Base-by-base conservation (phyloP, 306 rosid genomes). In the Albizia julibrissin region DNA sequence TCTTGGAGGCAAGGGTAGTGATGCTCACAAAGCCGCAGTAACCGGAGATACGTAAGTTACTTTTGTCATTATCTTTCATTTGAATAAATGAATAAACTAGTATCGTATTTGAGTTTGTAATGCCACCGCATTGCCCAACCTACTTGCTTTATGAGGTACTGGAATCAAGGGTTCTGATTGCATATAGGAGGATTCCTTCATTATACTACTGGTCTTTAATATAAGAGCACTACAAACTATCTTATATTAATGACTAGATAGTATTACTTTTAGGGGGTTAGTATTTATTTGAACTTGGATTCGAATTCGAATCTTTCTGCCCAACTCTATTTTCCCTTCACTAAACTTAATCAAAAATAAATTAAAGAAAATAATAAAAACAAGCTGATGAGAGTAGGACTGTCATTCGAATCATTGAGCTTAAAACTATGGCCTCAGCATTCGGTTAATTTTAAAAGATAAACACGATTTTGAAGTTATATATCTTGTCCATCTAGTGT, bases 1-100 rank as follows among this genome's bases (percentile, higher is more conserved):
- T 77, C 98, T 93, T 13, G 98, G 99, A 82, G 99, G 99, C 84
- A 95, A 95, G 86, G 98, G 99, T 81, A 95, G 99, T 75, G 98
- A 95, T 8, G 88, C 91, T 84, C 99, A 95, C 80, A 95, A 95
- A 89, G 99, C 99, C 52, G 99, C 98, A 11, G 33, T 95, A 54
- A 95, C 98, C 0, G 99, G 99, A 86, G 99, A 95, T 77, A 95
- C 99, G 98, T 95, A 87, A 92, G 98, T 85, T 75, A 49, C 73
- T 76, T 52, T 73, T 46, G 22, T 65, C 59, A 14, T 54, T 73
- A 19, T 64, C 58, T 73, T 80, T 69, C 16, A 54, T 49, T 42
- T 72, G 18, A 34, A 34, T 8, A 67, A 50, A 52, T 40, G 40
- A 50, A 52, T 29, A 67, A 19, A 27, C 39, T 42, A 9, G 31